Evolutionary conservation across 2,329 filamentous ascomycete genomes (phyloP).

Genomic region (Fusarium sp.): DNA sequence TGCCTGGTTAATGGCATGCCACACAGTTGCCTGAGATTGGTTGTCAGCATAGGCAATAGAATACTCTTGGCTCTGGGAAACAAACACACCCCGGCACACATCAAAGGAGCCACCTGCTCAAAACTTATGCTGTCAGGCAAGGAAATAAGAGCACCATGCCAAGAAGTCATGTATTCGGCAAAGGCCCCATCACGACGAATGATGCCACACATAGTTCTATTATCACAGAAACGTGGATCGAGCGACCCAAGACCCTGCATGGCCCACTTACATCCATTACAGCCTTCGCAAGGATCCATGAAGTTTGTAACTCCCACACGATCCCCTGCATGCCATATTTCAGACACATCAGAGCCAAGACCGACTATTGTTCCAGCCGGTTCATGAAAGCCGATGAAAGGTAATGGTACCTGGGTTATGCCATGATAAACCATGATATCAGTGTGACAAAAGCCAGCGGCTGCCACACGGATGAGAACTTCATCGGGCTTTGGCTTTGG

Average conservation of each 20-base stretch:
- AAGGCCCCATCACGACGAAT: constrained; percentile 24
- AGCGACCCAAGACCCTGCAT: constrained; percentile 10
- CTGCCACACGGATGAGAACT: constrained; percentile 21
- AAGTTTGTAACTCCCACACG: constrained; percentile 37
- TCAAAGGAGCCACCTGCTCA: constrained; percentile 36
- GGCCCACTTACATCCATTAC: constrained; percentile 33
- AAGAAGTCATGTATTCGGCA: constrained; percentile 34
- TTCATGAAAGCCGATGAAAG: constrained; percentile 40
- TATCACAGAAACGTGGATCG: constrained; percentile 35
- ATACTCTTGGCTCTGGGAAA: background rate
- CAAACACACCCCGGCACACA: constrained; percentile 31
- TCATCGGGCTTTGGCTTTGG: constrained; percentile 18
- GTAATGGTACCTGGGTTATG: constrained; percentile 25
- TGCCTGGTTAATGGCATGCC: constrained; percentile 31
- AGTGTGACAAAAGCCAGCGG: constrained; percentile 35
- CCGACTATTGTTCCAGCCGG: constrained; percentile 36
- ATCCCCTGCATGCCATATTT: constrained; percentile 26
- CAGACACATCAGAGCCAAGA: constrained; percentile 22
- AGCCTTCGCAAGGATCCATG: constrained; percentile 31
- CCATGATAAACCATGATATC: constrained; percentile 38
- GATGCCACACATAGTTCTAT: constrained; percentile 34
- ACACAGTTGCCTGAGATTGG: constrained; percentile 27
- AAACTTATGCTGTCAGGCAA: constrained; percentile 27
- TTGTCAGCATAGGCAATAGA: background rate
- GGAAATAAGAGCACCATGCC: constrained; percentile 23